phyloP scores from a whole-genome alignment of 2,329 filamentous ascomycete genomes.

The Sporothrix variecibatus region DNA sequence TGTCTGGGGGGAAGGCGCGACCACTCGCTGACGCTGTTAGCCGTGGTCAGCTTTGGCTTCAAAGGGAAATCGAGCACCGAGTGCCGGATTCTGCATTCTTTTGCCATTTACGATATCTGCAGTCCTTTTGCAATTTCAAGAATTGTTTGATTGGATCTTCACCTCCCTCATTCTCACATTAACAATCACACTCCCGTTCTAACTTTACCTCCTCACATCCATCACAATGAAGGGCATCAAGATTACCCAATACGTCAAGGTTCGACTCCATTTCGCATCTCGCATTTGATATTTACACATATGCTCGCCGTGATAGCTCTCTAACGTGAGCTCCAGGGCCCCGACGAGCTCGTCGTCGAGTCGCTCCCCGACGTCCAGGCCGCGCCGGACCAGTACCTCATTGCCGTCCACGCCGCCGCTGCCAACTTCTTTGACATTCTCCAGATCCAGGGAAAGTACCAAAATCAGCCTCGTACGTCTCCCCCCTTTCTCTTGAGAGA shows the following conservation, averaged over 20 bases:
- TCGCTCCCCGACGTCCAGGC: slow-evolving; percentile 75
- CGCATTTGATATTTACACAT: neutral
- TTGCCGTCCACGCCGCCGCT: slow-evolving; percentile 81
- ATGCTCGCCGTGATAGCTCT: neutral
- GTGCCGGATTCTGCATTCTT: neutral
- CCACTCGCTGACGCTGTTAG: neutral
- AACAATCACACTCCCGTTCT: neutral
- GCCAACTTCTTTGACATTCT: slow-evolving; percentile 98
- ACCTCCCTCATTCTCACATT: neutral
- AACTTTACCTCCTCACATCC: neutral
- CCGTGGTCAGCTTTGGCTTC: slow-evolving; percentile 13
- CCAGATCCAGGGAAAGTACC: slow-evolving; percentile 94
- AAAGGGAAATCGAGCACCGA: slow-evolving; percentile 9
- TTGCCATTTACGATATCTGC: neutral
- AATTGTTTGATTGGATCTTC: neutral
- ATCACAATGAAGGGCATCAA: slow-evolving; percentile 17
- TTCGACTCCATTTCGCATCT: neutral
- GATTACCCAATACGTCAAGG: slow-evolving; percentile 20
- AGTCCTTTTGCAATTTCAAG: neutral
- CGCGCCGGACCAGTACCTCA: slow-evolving; percentile 74
- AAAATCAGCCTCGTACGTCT: slow-evolving; percentile 72
- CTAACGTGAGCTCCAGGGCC: slow-evolving; percentile 55
- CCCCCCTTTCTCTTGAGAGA: neutral
- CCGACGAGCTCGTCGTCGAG: slow-evolving; percentile 74
- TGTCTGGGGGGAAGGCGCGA: neutral